These are phyloP conservation scores for Ajuga reptans DNA, from an alignment of 305 asterid genomes.

Conservation along the genomic window DNA sequence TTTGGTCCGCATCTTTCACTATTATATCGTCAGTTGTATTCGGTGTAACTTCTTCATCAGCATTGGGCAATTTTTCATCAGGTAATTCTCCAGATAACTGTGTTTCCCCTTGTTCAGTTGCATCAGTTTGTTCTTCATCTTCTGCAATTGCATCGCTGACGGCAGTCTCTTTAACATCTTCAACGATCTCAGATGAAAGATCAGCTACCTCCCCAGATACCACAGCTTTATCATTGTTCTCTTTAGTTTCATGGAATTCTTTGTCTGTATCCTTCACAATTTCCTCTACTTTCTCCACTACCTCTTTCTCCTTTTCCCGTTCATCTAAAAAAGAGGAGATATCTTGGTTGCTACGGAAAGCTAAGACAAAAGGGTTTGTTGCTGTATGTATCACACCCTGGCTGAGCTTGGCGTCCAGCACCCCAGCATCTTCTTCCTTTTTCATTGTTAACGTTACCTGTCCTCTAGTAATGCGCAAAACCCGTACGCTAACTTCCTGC, in stretches of 20 bases:
- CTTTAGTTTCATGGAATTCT: conserved; percentile 1
- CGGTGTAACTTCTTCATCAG: conserved; percentile 11
- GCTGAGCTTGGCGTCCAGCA: conserved; percentile 48
- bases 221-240: conserved; percentile 28
- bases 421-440: conserved; percentile 49
- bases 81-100: conserved; percentile 27
- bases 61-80: conserved; percentile 28
- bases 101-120: conserved; percentile 26
- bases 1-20: conserved; percentile 28
- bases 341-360: conserved; percentile 56
- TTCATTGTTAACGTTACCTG: conserved; percentile 90
- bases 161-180: conserved; percentile 23
- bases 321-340: conserved; percentile 69
- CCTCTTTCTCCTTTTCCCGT: conserved; percentile 38
- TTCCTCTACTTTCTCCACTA: conserved; percentile 26
- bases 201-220: conserved; percentile 23
- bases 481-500: conserved; percentile 90
- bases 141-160: conserved; percentile 21
- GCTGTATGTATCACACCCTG: conserved; percentile 61
- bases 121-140: conserved; percentile 26
- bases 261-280: conserved; percentile 26
- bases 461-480: conserved; percentile 71
- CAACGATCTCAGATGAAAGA: conserved; percentile 28
- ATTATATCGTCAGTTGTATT: conserved; percentile 23
- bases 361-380: conserved; percentile 77